Percentiles rank a stretch among this genome's conserved stretches.
Evolutionary conservation across 805 yeast genomes (phyloP).

Genomic region (Candida broadrunensis): DNA sequence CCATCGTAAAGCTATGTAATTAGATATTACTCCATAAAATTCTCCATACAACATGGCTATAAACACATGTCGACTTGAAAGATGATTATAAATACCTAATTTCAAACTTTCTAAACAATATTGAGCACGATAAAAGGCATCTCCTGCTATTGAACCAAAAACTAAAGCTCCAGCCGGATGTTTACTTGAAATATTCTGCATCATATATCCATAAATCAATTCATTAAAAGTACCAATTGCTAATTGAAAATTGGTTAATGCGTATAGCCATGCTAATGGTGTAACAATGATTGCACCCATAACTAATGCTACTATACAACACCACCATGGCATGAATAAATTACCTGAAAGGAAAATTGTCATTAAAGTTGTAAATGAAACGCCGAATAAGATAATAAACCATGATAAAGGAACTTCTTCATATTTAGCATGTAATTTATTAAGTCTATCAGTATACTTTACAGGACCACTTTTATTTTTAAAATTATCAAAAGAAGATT

Average conservation of each 20-base stretch:
- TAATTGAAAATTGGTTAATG: conserved; percentile 49
- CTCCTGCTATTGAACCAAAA: conserved; percentile 52
- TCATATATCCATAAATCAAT: conserved; percentile 45
- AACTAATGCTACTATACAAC: conserved; percentile 40
- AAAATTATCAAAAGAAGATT: conserved; percentile 12
- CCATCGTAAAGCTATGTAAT: conserved; percentile 49
- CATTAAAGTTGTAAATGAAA: conserved; percentile 35
- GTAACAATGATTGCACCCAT: conserved; percentile 46
- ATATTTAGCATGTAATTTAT: conserved; percentile 36
- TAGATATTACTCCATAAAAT: conserved; percentile 50
- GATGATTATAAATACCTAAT: conserved; percentile 51
- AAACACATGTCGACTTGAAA: conserved; percentile 51
- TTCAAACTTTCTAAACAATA: conserved; percentile 27
- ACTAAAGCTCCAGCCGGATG: conserved; percentile 51
- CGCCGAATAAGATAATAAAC: conserved; percentile 34
- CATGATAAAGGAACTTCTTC: conserved; percentile 43
- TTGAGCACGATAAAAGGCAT: conserved; percentile 53
- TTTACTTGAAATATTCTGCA: conserved; percentile 24
- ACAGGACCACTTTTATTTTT: conserved; percentile 1
- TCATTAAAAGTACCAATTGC: conserved; percentile 54
- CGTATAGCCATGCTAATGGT: conserved; percentile 50
- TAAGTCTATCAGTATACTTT: conserved; percentile 42
- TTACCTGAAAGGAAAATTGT: conserved; percentile 28
- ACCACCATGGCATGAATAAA: conserved; percentile 42
- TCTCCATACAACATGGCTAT: conserved; percentile 53